Conservation (phyloP, 148 eudicot species). For the Hydrangea macrophylla region DNA sequence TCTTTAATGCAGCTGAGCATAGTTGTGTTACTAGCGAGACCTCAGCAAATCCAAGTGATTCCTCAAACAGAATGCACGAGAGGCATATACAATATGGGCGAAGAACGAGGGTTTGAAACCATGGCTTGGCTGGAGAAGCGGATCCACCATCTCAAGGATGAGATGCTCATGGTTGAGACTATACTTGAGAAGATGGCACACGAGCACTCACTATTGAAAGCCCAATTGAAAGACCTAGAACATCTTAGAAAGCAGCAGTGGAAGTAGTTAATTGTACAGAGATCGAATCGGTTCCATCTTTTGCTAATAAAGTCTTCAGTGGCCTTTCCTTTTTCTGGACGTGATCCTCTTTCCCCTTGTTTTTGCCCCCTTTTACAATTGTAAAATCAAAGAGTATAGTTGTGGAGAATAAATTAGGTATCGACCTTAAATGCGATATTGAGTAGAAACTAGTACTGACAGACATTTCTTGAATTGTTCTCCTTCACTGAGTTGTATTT, state of each 20-base stretch:
- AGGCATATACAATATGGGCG: constrained; percentile 24
- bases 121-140: constrained; percentile 66
- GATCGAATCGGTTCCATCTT: too few species aligned
- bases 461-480: too few species aligned
- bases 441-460: too few species aligned
- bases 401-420: too few species aligned
- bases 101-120: constrained; percentile 44
- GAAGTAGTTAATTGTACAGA: too few species aligned
- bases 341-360: too few species aligned
- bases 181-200: constrained; percentile 70
- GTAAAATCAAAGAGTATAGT: too few species aligned
- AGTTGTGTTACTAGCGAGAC: constrained; percentile 66
- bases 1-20: constrained; percentile 67
- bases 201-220: constrained; percentile 55
- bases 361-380: too few species aligned
- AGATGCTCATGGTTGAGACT: constrained; percentile 68
- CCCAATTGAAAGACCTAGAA: constrained; percentile 53
- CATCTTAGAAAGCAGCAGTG: constrained; percentile 27
- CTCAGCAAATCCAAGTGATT: constrained; percentile 62
- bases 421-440: too few species aligned
- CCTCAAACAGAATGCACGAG: constrained; percentile 35
- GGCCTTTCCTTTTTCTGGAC: too few species aligned
- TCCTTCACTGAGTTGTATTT: too few species aligned
- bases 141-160: constrained; percentile 70
- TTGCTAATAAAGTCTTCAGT: too few species aligned